phyloP scores from a whole-genome alignment of 2,329 filamentous ascomycete species.

The Ophiostoma tasmaniense region DNA sequence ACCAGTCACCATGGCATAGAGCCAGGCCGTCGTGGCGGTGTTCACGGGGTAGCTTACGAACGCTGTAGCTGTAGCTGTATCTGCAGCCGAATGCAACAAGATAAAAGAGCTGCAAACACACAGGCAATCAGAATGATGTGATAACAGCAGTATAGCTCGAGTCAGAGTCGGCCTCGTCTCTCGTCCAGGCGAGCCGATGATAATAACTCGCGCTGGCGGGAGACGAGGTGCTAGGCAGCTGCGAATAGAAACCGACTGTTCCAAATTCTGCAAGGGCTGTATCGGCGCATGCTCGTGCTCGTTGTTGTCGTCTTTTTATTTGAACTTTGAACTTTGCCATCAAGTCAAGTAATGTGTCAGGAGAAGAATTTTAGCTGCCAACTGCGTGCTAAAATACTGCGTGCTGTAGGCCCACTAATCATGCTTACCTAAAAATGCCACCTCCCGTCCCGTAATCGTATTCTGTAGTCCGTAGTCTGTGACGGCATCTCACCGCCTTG shows the following conservation, averaged over 20 bases:
- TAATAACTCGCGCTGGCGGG: not conserved
- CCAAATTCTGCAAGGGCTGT: not conserved
- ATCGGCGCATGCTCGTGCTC: not conserved
- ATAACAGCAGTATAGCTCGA: no score
- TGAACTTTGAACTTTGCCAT: not conserved
- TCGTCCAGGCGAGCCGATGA: not conserved
- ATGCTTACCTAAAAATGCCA: not conserved
- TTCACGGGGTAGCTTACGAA: not conserved
- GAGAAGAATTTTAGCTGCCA: not conserved
- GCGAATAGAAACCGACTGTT: not conserved
- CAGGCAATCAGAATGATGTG: no score
- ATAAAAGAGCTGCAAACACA: no score
- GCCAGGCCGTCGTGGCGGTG: constrained; percentile 47
- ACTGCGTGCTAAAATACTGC: not conserved
- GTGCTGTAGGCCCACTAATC: not conserved
- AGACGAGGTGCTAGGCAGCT: not conserved
- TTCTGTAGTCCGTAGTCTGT: not conserved
- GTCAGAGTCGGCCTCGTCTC: not conserved
- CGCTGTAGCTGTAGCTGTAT: no score
- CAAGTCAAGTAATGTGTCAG: not conserved
- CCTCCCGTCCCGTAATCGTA: not conserved
- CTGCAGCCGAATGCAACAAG: no score
- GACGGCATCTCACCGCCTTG: not conserved
- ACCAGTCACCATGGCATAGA: constrained; percentile 52
- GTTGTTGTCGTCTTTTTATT: not conserved